Evolutionary conservation across 192 early-diverging fungal species (phyloP).

Genomic region (Coemansia sp.): DNA sequence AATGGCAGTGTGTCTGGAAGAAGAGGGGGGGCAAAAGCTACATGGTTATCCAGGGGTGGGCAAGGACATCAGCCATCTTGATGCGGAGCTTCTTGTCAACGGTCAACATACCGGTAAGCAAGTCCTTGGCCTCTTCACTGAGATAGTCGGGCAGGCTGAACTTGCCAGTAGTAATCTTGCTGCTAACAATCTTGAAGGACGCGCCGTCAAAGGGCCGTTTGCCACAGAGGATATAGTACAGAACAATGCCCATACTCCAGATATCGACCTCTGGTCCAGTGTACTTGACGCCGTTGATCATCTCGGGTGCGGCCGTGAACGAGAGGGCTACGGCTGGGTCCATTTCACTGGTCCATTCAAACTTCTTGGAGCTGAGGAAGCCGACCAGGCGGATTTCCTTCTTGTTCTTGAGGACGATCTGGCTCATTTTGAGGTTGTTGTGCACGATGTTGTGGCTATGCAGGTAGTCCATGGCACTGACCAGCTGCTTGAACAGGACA

Average conservation of each 20-base stretch:
- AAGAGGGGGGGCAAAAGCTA: too few species aligned
- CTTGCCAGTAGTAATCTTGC: constrained; percentile 69
- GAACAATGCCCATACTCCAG: constrained; percentile 80
- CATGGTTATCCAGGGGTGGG: constrained; percentile 72
- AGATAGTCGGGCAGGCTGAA: constrained; percentile 56
- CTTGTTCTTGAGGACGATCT: neutral
- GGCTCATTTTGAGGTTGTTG: neutral
- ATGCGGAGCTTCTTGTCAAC: constrained; percentile 64
- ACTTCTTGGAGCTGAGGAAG: neutral
- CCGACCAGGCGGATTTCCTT: neutral
- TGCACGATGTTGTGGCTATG: neutral
- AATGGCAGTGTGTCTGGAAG: too few species aligned
- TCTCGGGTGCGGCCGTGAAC: constrained; percentile 80
- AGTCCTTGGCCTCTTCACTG: constrained; percentile 51
- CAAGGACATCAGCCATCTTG: constrained; percentile 60
- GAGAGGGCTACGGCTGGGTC: constrained; percentile 59
- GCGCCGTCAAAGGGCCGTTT: constrained; percentile 82
- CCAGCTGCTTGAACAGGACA: neutral
- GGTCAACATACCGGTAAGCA: constrained; percentile 65
- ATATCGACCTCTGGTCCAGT: constrained; percentile 84
- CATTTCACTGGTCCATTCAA: constrained; percentile 18
- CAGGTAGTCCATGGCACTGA: neutral
- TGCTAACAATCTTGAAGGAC: constrained; percentile 74
- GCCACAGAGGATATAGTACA: constrained; percentile 79
- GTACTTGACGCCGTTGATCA: constrained; percentile 75